phyloP scores from a whole-genome alignment of 371 early-diverging fungal genomes.

The Umbelopsis sp. region DNA sequence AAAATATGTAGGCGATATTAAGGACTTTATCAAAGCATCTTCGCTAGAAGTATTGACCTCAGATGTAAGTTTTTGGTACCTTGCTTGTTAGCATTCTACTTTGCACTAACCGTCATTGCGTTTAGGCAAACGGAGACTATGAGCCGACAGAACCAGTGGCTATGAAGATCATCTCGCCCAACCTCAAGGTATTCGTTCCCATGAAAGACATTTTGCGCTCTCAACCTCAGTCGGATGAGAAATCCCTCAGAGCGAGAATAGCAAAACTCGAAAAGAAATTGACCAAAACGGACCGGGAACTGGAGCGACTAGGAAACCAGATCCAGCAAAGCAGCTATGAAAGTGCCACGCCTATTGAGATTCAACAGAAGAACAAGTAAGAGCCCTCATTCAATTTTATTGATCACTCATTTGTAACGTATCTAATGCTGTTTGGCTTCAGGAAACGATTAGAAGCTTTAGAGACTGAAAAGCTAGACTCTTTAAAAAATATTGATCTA shows the following conservation, averaged over 20 bases:
- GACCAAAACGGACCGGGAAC: slow-evolving; percentile 14
- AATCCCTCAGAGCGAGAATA: not conserved
- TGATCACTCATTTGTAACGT: not conserved
- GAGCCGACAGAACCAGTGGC: slow-evolving; percentile 1
- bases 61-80: slow-evolving; percentile 25
- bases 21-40: slow-evolving; percentile 52
- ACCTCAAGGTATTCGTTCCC: slow-evolving; percentile 55
- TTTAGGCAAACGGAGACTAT: not conserved
- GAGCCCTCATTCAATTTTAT: not conserved
- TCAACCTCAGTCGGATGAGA: slow-evolving; percentile 22
- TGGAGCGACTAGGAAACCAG: slow-evolving; percentile 16
- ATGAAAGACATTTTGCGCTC: slow-evolving; percentile 39
- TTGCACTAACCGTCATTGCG: slow-evolving; percentile 1
- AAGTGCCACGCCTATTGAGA: not conserved
- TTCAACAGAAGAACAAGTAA: slow-evolving; percentile 13
- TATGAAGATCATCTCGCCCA: slow-evolving; percentile 18
- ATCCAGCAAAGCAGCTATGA: not conserved
- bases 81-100: not conserved
- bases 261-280: not conserved
- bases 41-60: slow-evolving; percentile 28
- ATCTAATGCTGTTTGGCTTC: not conserved
- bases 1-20: slow-evolving; percentile 46
- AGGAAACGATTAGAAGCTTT: slow-evolving; percentile 9
- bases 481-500: not conserved
- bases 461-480: not conserved